These are phyloP conservation scores for Botryotinia globosa DNA, from an alignment of 2,329 filamentous ascomycete genomes.

Conservation along the genomic window DNA sequence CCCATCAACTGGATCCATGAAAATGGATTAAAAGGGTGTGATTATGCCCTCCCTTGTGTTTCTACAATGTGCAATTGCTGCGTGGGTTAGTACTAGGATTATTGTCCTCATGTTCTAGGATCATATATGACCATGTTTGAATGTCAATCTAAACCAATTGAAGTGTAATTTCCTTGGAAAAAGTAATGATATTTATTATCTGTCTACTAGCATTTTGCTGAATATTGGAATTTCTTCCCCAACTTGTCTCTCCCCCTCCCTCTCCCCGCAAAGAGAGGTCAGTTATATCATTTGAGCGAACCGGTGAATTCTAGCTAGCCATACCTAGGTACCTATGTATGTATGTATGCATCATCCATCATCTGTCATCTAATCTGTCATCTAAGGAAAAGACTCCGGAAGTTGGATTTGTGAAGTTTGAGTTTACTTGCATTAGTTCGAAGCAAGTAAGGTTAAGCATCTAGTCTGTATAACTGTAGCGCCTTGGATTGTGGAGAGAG, in stretches of 20 bases:
- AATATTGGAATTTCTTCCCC: background rate
- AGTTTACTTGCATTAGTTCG: conserved; percentile 3
- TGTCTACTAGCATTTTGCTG: background rate
- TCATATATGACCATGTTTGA: background rate
- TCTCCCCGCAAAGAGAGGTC: background rate
- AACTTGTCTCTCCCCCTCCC: background rate
- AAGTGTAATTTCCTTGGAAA: background rate
- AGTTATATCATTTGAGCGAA: background rate
- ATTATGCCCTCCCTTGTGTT: background rate
- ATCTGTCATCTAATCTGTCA: background rate
- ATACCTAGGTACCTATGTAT: too few relatives aligned
- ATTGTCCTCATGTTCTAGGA: background rate
- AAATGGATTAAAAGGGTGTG: background rate
- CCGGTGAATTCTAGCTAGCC: background rate
- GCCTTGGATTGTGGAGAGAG: background rate
- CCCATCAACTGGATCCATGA: background rate
- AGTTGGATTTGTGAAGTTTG: background rate
- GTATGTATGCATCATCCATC: background rate
- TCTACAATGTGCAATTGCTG: conserved; percentile 2
- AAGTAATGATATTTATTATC: background rate
- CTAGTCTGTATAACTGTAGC: background rate
- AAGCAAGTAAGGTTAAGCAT: background rate
- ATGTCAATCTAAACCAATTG: background rate
- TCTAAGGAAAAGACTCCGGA: background rate
- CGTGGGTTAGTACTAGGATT: conserved; percentile 8